These are phyloP conservation scores for Fusarium sp. DNA, from an alignment of 2,329 filamentous ascomycete genomes.

Conservation along the genomic window DNA sequence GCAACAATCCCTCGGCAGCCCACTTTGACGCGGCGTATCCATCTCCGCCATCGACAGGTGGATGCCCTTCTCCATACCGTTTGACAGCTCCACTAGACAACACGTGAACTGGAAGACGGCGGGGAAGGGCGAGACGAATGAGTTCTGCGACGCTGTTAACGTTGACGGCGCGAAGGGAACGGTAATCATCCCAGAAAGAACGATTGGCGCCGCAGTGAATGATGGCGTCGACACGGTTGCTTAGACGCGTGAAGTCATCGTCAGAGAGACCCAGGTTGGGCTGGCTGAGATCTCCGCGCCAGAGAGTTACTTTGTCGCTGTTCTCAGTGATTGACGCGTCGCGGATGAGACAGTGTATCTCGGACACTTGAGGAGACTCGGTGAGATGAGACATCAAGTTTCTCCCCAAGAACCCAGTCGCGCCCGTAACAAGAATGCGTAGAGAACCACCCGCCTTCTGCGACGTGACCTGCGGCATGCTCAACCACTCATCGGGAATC, in stretches of 20 bases:
- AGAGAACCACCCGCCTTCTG: background rate
- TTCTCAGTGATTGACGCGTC: background rate
- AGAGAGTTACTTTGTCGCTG: constrained; percentile 44
- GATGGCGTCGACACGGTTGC: constrained; percentile 53
- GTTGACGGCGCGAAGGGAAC: constrained; percentile 42
- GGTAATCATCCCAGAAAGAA: constrained; percentile 47
- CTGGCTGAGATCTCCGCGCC: constrained; percentile 50
- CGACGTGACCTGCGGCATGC: background rate
- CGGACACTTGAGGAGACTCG: constrained; percentile 41
- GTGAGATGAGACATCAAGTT: constrained; percentile 50
- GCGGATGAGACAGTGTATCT: constrained; percentile 57
- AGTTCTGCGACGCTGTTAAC: constrained; percentile 44
- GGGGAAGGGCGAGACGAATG: constrained; percentile 3
- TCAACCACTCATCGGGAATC: background rate
- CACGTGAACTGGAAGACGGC: constrained; percentile 48
- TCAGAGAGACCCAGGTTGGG: constrained; percentile 52
- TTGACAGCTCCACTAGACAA: constrained; percentile 41
- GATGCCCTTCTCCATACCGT: background rate
- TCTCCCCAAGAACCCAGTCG: constrained; percentile 29
- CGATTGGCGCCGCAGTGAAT: constrained; percentile 58
- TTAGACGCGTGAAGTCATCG: constrained; percentile 42
- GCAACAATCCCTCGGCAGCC: constrained; percentile 46
- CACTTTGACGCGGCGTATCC: constrained; percentile 49
- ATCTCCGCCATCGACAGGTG: constrained; percentile 19
- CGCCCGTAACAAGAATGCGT: constrained; percentile 28